Evolutionary conservation across 805 yeast genomes (phyloP), one percentile per base, ranked within the genome.

Genomic region (Zygoascus tannicola): DNA sequence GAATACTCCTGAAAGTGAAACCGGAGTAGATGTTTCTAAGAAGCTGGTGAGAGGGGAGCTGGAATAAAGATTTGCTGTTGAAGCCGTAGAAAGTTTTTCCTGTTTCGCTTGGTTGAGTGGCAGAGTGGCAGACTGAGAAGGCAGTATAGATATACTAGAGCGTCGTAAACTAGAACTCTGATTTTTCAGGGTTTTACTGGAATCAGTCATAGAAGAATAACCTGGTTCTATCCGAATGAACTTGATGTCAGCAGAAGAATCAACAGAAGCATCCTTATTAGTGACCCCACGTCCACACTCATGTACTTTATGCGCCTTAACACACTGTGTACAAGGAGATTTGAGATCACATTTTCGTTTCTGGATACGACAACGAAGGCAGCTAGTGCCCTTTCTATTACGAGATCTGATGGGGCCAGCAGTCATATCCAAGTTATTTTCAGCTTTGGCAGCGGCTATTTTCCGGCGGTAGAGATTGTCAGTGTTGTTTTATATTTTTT

Each of bases 311-410:
- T 20, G 15, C 7, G 4, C 36, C 3, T 18, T 4, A 10, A 30
- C 20, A 22, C 42, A 39, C 15, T 4, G 22, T 7, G 19, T 20
- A 18, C 42, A 39, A 14, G 36, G 36, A 4, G 22, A 15, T 19
- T 39, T n/a, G 19, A 30, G 12, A 21, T 39, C 36, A n/a, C 42
- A 39, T 8, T 22, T 28, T 23, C 42, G 26, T 32, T 39, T 30
- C 28, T 15, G 37, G 3, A 18, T 16, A 7, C 42, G 35, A n/a
- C 42, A 39, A 5, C 23, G 35, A 22, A 28, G 4, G 30, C 42
- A 39, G 23, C 35, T 39, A 18, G 36, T 28, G 22, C 42, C 42
- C 28, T 30, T 39, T 4, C 26, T 32, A 18, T 30, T 39, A 12
- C 42, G 35, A 26, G n/a, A n/a, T n/a, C n/a, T n/a, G n/a, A n/a